These are phyloP conservation scores for Dactylellina parvicollis DNA, from an alignment of 2,329 filamentous ascomycete species.

Conservation along the genomic window DNA sequence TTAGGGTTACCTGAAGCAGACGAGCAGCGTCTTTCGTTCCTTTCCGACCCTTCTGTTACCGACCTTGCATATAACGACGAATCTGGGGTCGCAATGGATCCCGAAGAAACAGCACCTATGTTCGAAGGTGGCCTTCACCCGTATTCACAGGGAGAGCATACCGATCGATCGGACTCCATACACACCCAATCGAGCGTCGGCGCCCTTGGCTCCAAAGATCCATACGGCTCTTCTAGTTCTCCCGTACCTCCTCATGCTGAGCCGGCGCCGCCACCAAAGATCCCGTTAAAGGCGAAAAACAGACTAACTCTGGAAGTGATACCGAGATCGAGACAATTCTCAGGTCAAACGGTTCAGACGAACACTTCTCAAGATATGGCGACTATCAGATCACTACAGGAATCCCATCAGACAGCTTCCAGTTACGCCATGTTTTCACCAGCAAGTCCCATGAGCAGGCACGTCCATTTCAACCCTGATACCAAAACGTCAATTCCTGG, in stretches of 20 bases:
- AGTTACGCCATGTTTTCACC: slow-evolving; percentile 45
- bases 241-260: slow-evolving; percentile 2
- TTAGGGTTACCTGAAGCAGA: neutral
- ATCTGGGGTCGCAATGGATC: neutral
- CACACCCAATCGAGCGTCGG: slow-evolving; percentile 31
- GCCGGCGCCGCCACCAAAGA: slow-evolving; percentile 19
- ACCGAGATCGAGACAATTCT: slow-evolving; percentile 17
- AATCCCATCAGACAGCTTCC: slow-evolving; percentile 43
- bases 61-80: slow-evolving; percentile 18
- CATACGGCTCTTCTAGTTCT: slow-evolving; percentile 4
- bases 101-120: slow-evolving; percentile 11
- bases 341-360: slow-evolving; percentile 19
- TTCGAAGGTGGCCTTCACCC: neutral
- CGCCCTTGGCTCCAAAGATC: slow-evolving; percentile 32
- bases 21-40: slow-evolving; percentile 20
- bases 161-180: slow-evolving; percentile 30
- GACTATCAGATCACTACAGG: slow-evolving; percentile 14
- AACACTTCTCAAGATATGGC: neutral
- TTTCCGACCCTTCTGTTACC: slow-evolving; percentile 29
- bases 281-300: slow-evolving; percentile 14
- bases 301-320: slow-evolving; percentile 5
- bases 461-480: slow-evolving; percentile 35
- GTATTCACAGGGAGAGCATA: slow-evolving; percentile 3
- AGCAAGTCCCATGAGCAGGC: slow-evolving; percentile 20
- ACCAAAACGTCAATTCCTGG: slow-evolving; percentile 22